phyloP scores from a whole-genome alignment of 192 early-diverging fungal species.

The Backusella westeae region DNA sequence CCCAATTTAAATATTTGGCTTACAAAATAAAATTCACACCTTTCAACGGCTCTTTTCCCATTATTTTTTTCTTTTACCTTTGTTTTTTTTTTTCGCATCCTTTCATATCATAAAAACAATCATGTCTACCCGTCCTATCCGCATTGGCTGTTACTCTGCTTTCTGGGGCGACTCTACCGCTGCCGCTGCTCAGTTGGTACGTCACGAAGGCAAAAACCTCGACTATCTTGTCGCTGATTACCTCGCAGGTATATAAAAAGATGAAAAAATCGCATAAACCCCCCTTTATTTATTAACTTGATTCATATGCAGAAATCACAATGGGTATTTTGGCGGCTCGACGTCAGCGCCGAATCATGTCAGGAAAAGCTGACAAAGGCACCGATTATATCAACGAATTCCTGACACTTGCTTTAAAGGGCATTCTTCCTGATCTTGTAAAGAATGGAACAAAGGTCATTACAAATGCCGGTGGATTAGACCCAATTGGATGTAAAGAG shows the following conservation, averaged over 20 bases:
- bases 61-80: not conserved
- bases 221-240: slow-evolving; percentile 66
- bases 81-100: not conserved
- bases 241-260: slow-evolving; percentile 47
- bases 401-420: slow-evolving; percentile 50
- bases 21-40: not conserved
- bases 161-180: slow-evolving; percentile 57
- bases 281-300: not conserved
- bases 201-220: slow-evolving; percentile 41
- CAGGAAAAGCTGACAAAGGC: slow-evolving; percentile 5
- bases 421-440: slow-evolving; percentile 44
- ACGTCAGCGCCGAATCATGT: slow-evolving; percentile 27
- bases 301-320: slow-evolving; percentile 53
- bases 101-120: not conserved
- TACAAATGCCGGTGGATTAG: slow-evolving; percentile 67
- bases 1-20: not conserved
- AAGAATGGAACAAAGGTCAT: slow-evolving; percentile 58
- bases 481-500: slow-evolving; percentile 59
- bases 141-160: slow-evolving; percentile 60
- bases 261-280: not conserved
- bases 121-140: slow-evolving; percentile 34
- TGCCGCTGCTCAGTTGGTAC: slow-evolving; percentile 55
- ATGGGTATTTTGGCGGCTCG: slow-evolving; percentile 66
- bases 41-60: not conserved
- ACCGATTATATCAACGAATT: slow-evolving; percentile 46